Conservation (phyloP, 202 grass and related monocot species). For the Zizania palustris region DNA sequence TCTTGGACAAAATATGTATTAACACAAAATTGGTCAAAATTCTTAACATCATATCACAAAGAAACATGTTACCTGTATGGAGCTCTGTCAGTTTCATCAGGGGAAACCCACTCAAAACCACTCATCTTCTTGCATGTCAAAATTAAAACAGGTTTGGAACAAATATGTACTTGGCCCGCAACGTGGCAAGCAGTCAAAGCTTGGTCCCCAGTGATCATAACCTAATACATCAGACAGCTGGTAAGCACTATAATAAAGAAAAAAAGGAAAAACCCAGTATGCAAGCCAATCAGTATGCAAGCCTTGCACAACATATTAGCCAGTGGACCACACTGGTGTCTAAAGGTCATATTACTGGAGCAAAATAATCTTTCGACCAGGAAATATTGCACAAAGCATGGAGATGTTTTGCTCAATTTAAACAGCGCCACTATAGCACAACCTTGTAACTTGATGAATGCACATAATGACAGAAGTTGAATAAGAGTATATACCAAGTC, state of each 20-base stretch:
- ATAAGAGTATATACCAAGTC: slow-evolving; percentile 74
- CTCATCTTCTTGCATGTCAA: slow-evolving; percentile 60
- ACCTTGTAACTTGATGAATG: slow-evolving; percentile 15
- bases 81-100: slow-evolving; percentile 87
- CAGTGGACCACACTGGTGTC: slow-evolving; percentile 2
- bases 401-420: no score
- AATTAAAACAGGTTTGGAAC: slow-evolving; percentile 81
- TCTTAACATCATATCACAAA: not conserved
- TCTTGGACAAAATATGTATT: not conserved
- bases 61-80: slow-evolving; percentile 64
- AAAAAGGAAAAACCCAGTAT: no score
- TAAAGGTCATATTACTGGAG: slow-evolving; percentile 3
- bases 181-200: slow-evolving; percentile 97
- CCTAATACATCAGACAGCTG: slow-evolving; percentile 54
- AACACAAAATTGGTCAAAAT: slow-evolving; percentile 13
- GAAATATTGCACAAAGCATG: not conserved
- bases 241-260: not conserved
- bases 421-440: not conserved
- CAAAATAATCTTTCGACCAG: not conserved
- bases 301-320: not conserved
- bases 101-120: slow-evolving; percentile 86
- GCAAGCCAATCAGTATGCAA: not conserved
- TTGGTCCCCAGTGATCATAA: slow-evolving; percentile 99
- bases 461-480: not conserved
- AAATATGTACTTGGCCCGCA: slow-evolving; percentile 94